Evolutionary conservation across 1,139 yeast genomes (phyloP).

Genomic region (Maudiozyma humilis): DNA sequence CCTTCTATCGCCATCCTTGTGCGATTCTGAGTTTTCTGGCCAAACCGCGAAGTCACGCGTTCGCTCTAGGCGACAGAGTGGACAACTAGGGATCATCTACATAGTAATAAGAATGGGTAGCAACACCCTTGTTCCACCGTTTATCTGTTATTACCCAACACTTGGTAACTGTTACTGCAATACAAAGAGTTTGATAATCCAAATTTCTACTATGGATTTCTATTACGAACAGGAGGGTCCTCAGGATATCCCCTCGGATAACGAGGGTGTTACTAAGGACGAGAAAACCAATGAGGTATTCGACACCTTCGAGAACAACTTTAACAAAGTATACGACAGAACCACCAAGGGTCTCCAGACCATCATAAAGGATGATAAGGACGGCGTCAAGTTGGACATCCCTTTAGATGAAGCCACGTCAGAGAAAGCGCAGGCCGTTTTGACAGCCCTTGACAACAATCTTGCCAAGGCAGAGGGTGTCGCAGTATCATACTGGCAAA

Average conservation of each 20-base stretch:
- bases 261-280: constrained; percentile 15
- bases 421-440: constrained; percentile 25
- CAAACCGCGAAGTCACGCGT: too few relatives aligned
- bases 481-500: constrained; percentile 28
- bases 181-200: too few relatives aligned
- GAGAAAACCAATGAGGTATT: constrained; percentile 34
- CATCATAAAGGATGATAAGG: constrained; percentile 9
- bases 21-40: too few relatives aligned
- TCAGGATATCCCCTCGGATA: constrained; percentile 7
- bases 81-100: too few relatives aligned
- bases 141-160: too few relatives aligned
- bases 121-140: too few relatives aligned
- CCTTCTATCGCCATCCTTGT: too few relatives aligned
- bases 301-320: constrained; percentile 30
- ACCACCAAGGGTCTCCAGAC: constrained; percentile 22
- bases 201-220: constrained; percentile 23
- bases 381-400: constrained; percentile 20
- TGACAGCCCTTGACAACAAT: constrained; percentile 23
- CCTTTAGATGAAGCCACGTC: constrained; percentile 21
- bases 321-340: constrained; percentile 23
- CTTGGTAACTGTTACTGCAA: too few relatives aligned
- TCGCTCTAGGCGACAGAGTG: too few relatives aligned
- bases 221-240: constrained; percentile 22
- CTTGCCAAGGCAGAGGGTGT: constrained; percentile 24
- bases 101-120: too few relatives aligned